A percentile compares a stretch with the other conserved stretches of the same genome.
Conservation (phyloP, 495 filamentous ascomycete species). For the Bryoglossum gracile region DNA sequence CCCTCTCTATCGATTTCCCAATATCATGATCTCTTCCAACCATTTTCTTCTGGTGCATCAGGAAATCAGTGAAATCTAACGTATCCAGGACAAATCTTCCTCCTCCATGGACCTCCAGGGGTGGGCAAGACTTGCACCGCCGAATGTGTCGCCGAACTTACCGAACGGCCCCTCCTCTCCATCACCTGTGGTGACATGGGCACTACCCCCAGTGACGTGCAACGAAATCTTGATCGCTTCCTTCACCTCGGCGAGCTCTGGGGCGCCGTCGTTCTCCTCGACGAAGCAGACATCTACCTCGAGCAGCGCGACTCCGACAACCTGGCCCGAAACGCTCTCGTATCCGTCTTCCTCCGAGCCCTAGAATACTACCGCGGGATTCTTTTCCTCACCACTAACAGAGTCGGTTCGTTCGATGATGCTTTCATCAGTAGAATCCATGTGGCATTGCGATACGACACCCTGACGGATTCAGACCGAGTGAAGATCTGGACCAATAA, state of each 20-base stretch:
- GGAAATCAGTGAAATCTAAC: too few species aligned
- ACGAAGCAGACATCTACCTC: slow-evolving; percentile 29
- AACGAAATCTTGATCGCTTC: slow-evolving; percentile 6
- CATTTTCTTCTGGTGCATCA: too few species aligned
- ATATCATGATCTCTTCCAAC: too few species aligned
- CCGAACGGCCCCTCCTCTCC: slow-evolving; percentile 15
- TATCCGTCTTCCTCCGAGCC: slow-evolving; percentile 23
- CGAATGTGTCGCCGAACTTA: slow-evolving; percentile 22
- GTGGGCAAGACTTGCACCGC: slow-evolving; percentile 23
- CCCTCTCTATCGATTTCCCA: too few species aligned
- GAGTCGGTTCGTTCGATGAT: slow-evolving; percentile 27
- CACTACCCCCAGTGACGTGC: slow-evolving; percentile 3
- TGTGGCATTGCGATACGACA: slow-evolving; percentile 11
- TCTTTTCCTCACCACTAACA: slow-evolving; percentile 27
- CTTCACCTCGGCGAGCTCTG: not conserved
- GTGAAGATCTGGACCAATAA: not conserved
- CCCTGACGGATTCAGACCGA: not conserved
- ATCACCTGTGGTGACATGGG: slow-evolving; percentile 20
- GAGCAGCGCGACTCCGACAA: slow-evolving; percentile 17
- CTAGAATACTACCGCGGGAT: slow-evolving; percentile 20
- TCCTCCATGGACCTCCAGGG: slow-evolving; percentile 25
- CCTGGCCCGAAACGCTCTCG: slow-evolving; percentile 23
- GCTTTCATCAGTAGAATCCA: slow-evolving; percentile 27
- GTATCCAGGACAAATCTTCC: slow-evolving; percentile 21
- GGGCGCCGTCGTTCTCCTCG: slow-evolving; percentile 25